A percentile compares a stretch with the other conserved stretches of the same genome.
phyloP scores from a whole-genome alignment of 176 grass and related monocot genomes.

The Aegilops sharonensis region DNA sequence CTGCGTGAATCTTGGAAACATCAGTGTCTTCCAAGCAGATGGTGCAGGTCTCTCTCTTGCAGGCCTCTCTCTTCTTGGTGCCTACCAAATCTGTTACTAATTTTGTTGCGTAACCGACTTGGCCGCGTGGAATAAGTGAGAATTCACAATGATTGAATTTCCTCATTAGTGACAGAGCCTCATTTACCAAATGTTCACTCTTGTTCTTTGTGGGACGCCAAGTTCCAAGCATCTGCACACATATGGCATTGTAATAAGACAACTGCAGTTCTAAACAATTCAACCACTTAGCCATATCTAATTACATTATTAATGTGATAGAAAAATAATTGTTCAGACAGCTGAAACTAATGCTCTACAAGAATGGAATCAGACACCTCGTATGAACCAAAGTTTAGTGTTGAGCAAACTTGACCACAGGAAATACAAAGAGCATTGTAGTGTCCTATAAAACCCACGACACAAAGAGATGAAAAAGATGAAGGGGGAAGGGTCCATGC shows the following conservation, averaged over 20 bases:
- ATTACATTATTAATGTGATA: no score
- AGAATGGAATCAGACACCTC: no score
- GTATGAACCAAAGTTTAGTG: no score
- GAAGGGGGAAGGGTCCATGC: background rate
- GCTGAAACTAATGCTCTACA: no score
- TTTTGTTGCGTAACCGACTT: constrained; percentile 39
- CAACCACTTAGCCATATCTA: background rate
- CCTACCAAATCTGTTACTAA: constrained; percentile 61
- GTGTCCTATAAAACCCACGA: no score
- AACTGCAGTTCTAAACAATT: background rate
- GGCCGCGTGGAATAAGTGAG: constrained; percentile 17
- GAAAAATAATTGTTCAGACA: no score
- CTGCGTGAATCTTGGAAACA: constrained; percentile 47
- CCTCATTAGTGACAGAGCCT: constrained; percentile 26
- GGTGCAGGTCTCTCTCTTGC: constrained; percentile 51
- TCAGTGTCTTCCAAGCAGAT: constrained; percentile 66
- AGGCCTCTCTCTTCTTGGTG: constrained; percentile 30
- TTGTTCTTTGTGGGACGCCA: constrained; percentile 28
- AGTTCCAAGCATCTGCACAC: constrained; percentile 56
- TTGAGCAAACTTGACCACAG: no score
- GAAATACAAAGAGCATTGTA: no score
- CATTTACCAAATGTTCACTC: constrained; percentile 36
- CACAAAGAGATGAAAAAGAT: background rate
- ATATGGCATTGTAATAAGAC: no score
- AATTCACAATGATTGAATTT: constrained; percentile 57